Base-by-base conservation (phyloP, 306 rosid species). In the Cicer chorassanicum region DNA sequence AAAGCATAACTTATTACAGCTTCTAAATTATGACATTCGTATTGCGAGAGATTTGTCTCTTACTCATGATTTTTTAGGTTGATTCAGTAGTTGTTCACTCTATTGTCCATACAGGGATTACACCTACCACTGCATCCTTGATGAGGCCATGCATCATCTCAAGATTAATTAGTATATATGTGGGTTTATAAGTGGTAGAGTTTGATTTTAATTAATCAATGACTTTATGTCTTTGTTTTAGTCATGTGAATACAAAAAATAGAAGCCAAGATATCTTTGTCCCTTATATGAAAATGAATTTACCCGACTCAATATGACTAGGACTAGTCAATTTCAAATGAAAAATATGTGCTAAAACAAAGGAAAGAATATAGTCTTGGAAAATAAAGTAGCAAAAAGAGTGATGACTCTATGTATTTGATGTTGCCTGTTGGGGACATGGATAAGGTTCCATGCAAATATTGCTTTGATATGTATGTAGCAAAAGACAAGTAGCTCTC, bases 401-500 rank as follows among this genome's bases (percentile, higher is more conserved):
- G 42, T 84, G 71, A 83, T 60, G 36, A 69, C 68, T 74, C 69
- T 72, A 70, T 72, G 72, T 18, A 65, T 56, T 70, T 69, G 78
- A 78, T 78, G 88, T 86, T 80, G 36, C 36, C 36, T 29, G 36
- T 29, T 29, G 36, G 87, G 85, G 92, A 85, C 84, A 79, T 67
- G 4, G 8, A 13, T 18, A 72, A 80, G 80, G 87, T 45, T 88
- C 89, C 87, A 87, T 54, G 49, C 61, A 55, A 60, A 78, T 21
- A 24, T 68, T 65, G 65, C 70, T 67, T 84, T 82, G 62, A 71
- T 59, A 78, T 59, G 29, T 59, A 78, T 59, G 48, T 76, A 82
- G 87, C 75, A 90, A 88, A 86, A 81, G 89, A 87, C 96, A 88
- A 81, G 84, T 57, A 79, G 72, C 77, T 72, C 79, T 86, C 79